Evolutionary conservation across 208 protist species (phyloP), one percentile per base, ranked within the genome.

Genomic region (Trypanosoma melophagium): DNA sequence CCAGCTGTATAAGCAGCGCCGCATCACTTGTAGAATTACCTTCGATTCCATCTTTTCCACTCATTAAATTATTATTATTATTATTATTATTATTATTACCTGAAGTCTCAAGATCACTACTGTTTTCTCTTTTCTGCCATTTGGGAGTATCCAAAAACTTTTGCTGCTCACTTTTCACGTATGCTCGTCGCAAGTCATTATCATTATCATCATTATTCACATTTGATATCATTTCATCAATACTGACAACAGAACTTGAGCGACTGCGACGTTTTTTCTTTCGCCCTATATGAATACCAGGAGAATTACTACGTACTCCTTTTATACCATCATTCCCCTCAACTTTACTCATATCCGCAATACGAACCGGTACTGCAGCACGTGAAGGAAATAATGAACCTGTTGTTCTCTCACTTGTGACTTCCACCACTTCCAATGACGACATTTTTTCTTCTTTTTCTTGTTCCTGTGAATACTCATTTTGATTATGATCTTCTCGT

Each of bases 231-330:
- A 24, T 21, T 31, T 24, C 54, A 12, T 62, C 55, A 24, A 31
- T 24, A n/a, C 17, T 53, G 19, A 52, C 25, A 12, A 54, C 41
- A 66, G 58, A 64, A 19, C 40, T 60, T 21, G 9, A 3, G 58
- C 24, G 3, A 42, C 25, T 63, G 25, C 61, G 69, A 53, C 54
- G 69, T 60, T 66, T 72, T n/a, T 56, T 61, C 35, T 31, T 61
- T 24, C 59, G 31, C n/a, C 24, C 9, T 3, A 9, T 66, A 40
- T 16, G 0, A 14, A 16, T 53, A 59, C 1, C 21, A 25, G 38
- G 8, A 24, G 7, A 12, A 9, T 66, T n/a, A n/a, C n/a, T n/a
- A n/a, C n/a, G n/a, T n/a, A n/a, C n/a, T n/a, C n/a, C n/a, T n/a
- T n/a, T n/a, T n/a, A n/a, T n/a, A n/a, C n/a, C n/a, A n/a, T n/a